Base-by-base conservation (phyloP, 192 early-diverging fungal species). In the Spinellus fusiger region DNA sequence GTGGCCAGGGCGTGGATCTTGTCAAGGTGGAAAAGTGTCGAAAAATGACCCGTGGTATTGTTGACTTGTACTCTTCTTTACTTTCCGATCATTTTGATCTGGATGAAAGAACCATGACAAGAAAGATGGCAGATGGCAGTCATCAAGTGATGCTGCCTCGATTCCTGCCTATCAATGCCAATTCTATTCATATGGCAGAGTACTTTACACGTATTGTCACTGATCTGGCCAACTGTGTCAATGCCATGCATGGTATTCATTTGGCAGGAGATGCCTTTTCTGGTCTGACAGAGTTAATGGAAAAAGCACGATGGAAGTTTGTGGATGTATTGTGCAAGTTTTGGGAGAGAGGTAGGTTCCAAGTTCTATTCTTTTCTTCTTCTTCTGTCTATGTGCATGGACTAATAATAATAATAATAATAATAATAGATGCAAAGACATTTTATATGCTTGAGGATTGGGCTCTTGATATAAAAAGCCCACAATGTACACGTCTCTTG, bases 161-260 rank as follows among this genome's bases (percentile, higher is more conserved):
- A 7, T 61, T 64, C 23, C 55, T 77, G 66, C 80, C 57, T 65
- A 61, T 75, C 75, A 82, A 66, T 79, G 74, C 75, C 80, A 82
- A 70, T 44, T 83, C 77, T 48, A 76, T 84, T 23, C 66, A 86
- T 46, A 77, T 85, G 6, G 84, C 86, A 1, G 84, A 90, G 62
- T 94, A 89, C 73, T 78, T 91, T 56, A 81, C 84, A 5, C 84
- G 79, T 20, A 82, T 93, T 23, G 81, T 92, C 49, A 86, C 80
- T 28, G 84, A 86, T 38, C 69, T 97, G 16, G 84, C 80, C 31
- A 86, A 86, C 55, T 88, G 87, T 18, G 87, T 87, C 52, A 88
- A 87, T 62, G 91, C 91, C 66, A 81, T 92, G 47, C 85, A 86
- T 60, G 76, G 71, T 8, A 80, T 93, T 28, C 81, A 87, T 62